phyloP scores from a whole-genome alignment of 441 rosid genomes.

The Pelargonium cotyledonis region DNA sequence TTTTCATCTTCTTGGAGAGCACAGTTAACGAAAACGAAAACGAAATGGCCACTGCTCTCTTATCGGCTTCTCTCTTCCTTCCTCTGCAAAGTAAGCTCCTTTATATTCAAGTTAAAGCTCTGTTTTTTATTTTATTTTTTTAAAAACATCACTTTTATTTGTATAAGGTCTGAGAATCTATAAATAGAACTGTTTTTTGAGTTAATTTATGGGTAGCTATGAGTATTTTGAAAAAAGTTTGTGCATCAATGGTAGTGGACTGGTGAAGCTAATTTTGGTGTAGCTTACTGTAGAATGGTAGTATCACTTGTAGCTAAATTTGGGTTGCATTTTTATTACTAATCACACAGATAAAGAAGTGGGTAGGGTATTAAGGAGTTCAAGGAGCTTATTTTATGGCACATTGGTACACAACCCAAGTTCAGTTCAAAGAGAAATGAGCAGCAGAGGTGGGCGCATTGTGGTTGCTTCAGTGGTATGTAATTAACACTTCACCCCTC shows the following conservation, averaged over 20 bases:
- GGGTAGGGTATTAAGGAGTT: conserved; percentile 23
- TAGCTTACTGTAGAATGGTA: not conserved
- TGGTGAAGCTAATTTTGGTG: not conserved
- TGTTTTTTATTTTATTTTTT: not conserved
- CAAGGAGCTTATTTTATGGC: conserved; percentile 35
- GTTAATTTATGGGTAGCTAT: not conserved
- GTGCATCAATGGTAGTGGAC: not conserved
- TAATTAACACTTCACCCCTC: conserved; percentile 12
- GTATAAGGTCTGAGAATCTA: not conserved
- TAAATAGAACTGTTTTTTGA: not conserved
- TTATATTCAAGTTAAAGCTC: not conserved
- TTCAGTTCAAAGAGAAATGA: conserved; percentile 20
- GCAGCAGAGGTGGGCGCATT: conserved; percentile 20
- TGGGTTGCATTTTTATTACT: not conserved
- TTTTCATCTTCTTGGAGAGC: not conserved
- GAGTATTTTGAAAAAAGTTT: not conserved
- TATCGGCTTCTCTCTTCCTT: conserved; percentile 32
- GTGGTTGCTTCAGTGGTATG: conserved; percentile 39
- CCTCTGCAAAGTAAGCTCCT: conserved; percentile 36
- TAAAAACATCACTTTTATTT: conserved; percentile 1
- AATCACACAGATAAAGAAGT: conserved; percentile 32
- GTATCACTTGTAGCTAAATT: conserved; percentile 3
- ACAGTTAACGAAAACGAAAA: conserved; percentile 13
- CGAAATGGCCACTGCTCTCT: conserved; percentile 41
- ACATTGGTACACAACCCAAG: conserved; percentile 18